These are phyloP conservation scores for Anisodus acutangulus DNA, from an alignment of 257 asterid species.

Conservation along the genomic window DNA sequence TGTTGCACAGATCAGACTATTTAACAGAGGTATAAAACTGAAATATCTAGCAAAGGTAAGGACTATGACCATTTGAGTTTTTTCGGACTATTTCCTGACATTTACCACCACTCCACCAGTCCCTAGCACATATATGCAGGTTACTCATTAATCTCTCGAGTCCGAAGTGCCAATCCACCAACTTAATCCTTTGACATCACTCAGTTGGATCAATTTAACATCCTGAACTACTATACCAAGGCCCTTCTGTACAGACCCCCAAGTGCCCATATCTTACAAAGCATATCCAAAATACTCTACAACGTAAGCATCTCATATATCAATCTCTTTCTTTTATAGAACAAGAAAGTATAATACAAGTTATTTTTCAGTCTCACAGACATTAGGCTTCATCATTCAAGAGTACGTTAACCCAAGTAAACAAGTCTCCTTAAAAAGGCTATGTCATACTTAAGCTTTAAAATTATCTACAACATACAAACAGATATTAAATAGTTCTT, in stretches of 20 bases:
- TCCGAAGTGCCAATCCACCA: constrained; percentile 7
- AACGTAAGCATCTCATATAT: not conserved
- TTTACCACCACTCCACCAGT: not conserved
- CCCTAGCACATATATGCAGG: not conserved
- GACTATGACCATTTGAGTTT: not conserved
- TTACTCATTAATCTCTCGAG: not conserved
- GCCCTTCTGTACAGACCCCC: not conserved
- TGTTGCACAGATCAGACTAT: not conserved
- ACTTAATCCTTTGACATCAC: not conserved
- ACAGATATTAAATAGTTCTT: not conserved
- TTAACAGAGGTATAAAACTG: constrained; percentile 11
- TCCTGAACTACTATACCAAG: not conserved
- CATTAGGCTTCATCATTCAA: constrained; percentile 7
- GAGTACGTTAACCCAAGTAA: not conserved
- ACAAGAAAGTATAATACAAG: not conserved
- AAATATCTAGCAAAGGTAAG: not conserved
- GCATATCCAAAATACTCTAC: constrained; percentile 1
- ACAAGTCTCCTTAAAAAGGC: constrained; percentile 15
- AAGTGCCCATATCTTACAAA: constrained; percentile 12
- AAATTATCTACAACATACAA: constrained; percentile 2
- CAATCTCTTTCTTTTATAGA: not conserved
- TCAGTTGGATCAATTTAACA: not conserved
- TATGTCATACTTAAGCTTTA: not conserved
- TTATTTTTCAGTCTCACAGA: not conserved
- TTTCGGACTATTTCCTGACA: not conserved